phyloP scores from a whole-genome alignment of 106 monocot species.

The Iris macrosiphon region DNA sequence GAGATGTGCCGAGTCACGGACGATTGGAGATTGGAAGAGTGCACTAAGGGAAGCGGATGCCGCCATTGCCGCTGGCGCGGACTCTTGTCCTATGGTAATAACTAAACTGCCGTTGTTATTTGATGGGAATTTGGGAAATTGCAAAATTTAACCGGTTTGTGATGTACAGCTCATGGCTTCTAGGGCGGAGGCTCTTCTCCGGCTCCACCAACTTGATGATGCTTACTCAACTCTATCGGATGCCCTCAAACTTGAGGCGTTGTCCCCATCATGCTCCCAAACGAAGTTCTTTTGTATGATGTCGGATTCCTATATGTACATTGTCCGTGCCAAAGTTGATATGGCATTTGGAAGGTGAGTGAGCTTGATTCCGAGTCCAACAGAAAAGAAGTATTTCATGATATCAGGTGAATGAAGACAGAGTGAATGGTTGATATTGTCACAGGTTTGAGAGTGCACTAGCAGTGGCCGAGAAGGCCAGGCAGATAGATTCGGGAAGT shows the following conservation, averaged over 20 bases:
- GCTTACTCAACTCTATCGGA: conserved; percentile 55
- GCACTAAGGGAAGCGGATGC: conserved; percentile 67
- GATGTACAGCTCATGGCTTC: conserved; percentile 48
- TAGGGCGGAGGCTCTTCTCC: conserved; percentile 79
- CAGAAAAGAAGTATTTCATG: no score
- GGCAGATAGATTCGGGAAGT: conserved; percentile 41
- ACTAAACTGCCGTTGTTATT: neutral
- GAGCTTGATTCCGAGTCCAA: conserved; percentile 2
- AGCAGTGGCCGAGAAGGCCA: conserved; percentile 60
- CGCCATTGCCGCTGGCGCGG: conserved; percentile 64
- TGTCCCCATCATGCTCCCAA: conserved; percentile 14
- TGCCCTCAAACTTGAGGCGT: conserved; percentile 23
- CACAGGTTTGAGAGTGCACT: conserved; percentile 79
- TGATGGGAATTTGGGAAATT: neutral
- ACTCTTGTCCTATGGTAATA: conserved; percentile 60
- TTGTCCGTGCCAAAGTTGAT: conserved; percentile 71
- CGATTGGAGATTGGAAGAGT: conserved; percentile 71
- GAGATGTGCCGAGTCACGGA: conserved; percentile 47
- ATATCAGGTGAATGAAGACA: neutral
- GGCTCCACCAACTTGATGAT: conserved; percentile 57
- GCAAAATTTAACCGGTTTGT: neutral
- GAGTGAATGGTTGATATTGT: conserved; percentile 2
- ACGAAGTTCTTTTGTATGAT: conserved; percentile 44
- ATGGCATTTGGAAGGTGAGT: conserved; percentile 86
- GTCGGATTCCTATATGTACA: conserved; percentile 38